Evolutionary conservation across 345 rosid genomes (phyloP), one percentile per base, ranked within the genome.

Genomic region (Rhodomyrtus tomentosa): DNA sequence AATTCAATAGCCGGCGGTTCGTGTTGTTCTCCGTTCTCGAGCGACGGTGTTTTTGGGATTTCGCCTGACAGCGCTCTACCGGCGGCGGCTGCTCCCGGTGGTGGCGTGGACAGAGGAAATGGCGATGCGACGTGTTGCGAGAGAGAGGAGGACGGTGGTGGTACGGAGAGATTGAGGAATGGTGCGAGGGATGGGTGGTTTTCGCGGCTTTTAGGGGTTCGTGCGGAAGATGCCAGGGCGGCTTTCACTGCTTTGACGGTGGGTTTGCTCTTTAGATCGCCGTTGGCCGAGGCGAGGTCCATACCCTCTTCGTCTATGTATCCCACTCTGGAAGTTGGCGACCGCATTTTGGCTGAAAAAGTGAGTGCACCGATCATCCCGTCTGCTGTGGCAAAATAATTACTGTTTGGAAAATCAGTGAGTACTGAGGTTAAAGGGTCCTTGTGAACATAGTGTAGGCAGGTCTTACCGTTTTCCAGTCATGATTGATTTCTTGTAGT

Each of bases 341-440:
- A 95, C 87, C 95, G 98, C 81, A 87, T 96, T 90, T 83, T 96
- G 84, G 96, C 98, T 0, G 99, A 95, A 90, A 96, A 95, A 98
- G 98, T 93, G 86, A 92, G 55, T 45, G 52, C 56, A 29, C 55
- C 50, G 22, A 53, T 38, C 21, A 42, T 85, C 29, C 21, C 12
- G 6, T 68, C 81, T 36, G 40, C 25, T 50, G 79, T 50, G 50
- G 62, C 14, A 9, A 36, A 68, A 68, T 68, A 68, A 82, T 56
- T 22, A 3, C 49, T 51, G 22, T 52, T 74, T 72, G 59, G 81
- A 36, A 10, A 10, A 20, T n/a, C 50, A 11, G 29, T 52, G 24
- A 16, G 24, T 45, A 14, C 52, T 81, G 15, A 81, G 54, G 20
- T 81, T 68, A 42, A 20, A 36, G 74, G 45, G 20, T 36, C 45